phyloP scores from a whole-genome alignment of 805 yeast species.

The Schwanniomyces vanrijiae region DNA sequence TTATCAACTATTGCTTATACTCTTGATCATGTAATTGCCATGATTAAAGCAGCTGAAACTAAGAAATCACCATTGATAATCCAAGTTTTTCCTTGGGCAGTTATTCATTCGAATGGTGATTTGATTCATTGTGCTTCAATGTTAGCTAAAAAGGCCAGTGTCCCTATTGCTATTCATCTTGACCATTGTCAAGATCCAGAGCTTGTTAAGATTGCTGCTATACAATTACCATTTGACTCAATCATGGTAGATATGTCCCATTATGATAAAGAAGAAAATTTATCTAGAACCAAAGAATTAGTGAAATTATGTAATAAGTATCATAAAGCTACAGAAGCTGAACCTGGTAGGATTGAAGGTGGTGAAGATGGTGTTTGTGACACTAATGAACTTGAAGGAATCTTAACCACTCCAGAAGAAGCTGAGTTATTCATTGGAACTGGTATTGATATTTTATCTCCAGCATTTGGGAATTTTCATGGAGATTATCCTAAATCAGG shows the following conservation, averaged over 20 bases:
- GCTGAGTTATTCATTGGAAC: conserved; percentile 29
- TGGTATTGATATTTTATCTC: conserved; percentile 36
- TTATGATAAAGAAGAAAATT: conserved; percentile 32
- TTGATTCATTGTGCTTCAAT: conserved; percentile 23
- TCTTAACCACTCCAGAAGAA: conserved; percentile 30
- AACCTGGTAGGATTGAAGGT: conserved; percentile 39
- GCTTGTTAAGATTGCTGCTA: conserved; percentile 27
- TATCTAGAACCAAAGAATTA: conserved; percentile 23
- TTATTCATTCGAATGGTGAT: conserved; percentile 28
- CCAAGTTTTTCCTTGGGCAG: conserved; percentile 38
- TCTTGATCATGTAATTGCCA: conserved; percentile 31
- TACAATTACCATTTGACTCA: conserved; percentile 34
- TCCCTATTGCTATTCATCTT: conserved; percentile 34
- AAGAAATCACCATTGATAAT: conserved; percentile 31
- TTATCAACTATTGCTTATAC: conserved; percentile 34
- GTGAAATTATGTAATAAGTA: conserved; percentile 25
- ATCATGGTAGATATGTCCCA: conserved; percentile 41
- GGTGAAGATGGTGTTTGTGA: conserved; percentile 36
- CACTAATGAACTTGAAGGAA: conserved; percentile 22
- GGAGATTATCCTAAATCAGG: conserved; percentile 35
- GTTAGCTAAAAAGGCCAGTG: conserved; percentile 26
- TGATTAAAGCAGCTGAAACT: conserved; percentile 34
- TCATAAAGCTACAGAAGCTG: conserved; percentile 37
- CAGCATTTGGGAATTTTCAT: conserved; percentile 38
- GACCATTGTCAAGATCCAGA: conserved; percentile 35